These are phyloP conservation scores for Geoglossum glabrum DNA, from an alignment of 495 filamentous ascomycete genomes.

Conservation along the genomic window DNA sequence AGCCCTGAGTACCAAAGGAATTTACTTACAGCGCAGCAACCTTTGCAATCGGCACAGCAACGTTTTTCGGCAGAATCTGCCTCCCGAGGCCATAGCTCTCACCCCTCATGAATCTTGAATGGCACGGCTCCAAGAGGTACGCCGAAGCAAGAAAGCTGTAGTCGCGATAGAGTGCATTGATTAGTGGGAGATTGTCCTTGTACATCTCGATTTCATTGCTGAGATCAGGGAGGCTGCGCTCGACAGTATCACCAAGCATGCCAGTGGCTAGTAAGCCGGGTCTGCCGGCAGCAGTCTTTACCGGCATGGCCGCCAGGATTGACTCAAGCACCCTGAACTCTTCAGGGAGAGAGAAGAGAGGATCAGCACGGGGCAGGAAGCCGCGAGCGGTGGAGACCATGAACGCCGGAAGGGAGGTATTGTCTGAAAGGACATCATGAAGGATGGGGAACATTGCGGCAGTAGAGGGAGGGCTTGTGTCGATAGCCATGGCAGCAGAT, in stretches of 20 bases:
- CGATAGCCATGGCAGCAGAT: neutral
- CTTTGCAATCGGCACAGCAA: conserved; percentile 55
- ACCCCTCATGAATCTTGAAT: conserved; percentile 44
- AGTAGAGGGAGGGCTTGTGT: conserved; percentile 5
- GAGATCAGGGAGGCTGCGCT: conserved; percentile 50
- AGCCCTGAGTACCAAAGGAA: neutral
- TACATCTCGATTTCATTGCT: conserved; percentile 50
- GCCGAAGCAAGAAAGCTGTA: conserved; percentile 78
- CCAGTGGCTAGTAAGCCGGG: conserved; percentile 60
- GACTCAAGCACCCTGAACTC: conserved; percentile 50
- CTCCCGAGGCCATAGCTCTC: conserved; percentile 57
- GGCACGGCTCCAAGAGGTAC: conserved; percentile 88
- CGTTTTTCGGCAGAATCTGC: conserved; percentile 41
- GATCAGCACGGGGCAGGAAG: conserved; percentile 49
- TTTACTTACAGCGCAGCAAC: conserved; percentile 58
- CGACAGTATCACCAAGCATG: conserved; percentile 46
- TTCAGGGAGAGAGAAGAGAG: conserved; percentile 36
- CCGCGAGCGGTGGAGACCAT: conserved; percentile 71
- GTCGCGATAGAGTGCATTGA: conserved; percentile 74
- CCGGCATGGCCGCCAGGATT: conserved; percentile 53
- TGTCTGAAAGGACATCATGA: conserved; percentile 34
- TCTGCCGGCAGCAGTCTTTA: conserved; percentile 42
- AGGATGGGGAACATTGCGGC: conserved; percentile 12
- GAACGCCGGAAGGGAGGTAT: conserved; percentile 51
- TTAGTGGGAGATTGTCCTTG: conserved; percentile 42